Conservation (phyloP, 306 rosid genomes). For the barrel medic (Medicago truncatula) region DNA sequence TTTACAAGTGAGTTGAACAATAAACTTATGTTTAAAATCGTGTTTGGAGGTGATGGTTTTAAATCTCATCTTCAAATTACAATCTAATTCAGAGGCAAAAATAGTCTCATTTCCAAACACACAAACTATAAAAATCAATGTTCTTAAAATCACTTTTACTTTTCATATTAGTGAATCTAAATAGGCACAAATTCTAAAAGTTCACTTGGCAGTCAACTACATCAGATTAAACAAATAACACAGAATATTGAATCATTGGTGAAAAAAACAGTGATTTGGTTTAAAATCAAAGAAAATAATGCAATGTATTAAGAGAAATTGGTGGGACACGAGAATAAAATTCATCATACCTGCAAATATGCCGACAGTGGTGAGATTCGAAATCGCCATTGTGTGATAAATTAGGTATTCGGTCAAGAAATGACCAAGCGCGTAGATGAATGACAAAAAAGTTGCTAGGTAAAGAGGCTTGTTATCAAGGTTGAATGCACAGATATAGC, state of each 20-base stretch:
- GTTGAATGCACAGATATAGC: conserved; percentile 89
- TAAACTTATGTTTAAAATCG: not conserved
- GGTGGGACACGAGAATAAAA: conserved; percentile 23
- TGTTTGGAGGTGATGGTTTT: not conserved
- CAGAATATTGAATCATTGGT: not conserved
- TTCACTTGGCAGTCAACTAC: not conserved
- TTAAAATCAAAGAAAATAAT: conserved; percentile 26
- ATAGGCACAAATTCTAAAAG: not conserved
- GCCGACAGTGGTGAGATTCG: conserved; percentile 76
- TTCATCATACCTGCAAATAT: conserved; percentile 81
- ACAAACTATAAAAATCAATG: not conserved
- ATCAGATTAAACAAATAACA: conserved; percentile 19
- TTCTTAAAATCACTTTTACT: not conserved
- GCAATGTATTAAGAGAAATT: conserved; percentile 23
- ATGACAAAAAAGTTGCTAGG: conserved; percentile 79
- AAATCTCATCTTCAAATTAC: not conserved
- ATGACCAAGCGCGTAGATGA: conserved; percentile 91
- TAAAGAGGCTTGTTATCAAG: conserved; percentile 91
- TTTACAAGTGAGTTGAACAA: not conserved
- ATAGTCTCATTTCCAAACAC: not conserved
- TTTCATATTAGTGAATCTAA: not conserved
- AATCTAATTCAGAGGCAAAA: not conserved
- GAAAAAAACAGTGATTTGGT: not conserved
- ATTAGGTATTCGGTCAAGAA: conserved; percentile 79
- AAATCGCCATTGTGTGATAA: conserved; percentile 78